These are phyloP conservation scores for Paraphoma sp. DNA, from an alignment of 2,329 filamentous ascomycete genomes.

Conservation along the genomic window DNA sequence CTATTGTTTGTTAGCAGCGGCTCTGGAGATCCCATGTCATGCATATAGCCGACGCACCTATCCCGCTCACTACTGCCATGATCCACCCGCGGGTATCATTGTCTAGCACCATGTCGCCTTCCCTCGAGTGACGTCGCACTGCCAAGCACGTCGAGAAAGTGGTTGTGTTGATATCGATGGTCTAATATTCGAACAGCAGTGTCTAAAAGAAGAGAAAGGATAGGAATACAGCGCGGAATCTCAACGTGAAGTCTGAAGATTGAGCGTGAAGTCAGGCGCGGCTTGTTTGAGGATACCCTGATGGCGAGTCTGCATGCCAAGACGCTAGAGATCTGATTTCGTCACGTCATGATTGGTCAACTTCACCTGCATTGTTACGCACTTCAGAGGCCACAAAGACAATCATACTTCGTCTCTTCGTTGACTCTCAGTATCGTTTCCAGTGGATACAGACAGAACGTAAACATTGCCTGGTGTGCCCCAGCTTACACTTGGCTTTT, in stretches of 20 bases:
- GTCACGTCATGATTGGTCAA: conserved; percentile 8
- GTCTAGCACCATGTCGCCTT: conserved; percentile 37
- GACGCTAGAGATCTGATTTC: conserved; percentile 5
- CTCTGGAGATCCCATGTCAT: background rate
- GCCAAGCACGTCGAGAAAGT: conserved; percentile 4
- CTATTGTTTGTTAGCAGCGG: conserved; percentile 30
- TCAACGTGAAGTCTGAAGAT: conserved; percentile 10
- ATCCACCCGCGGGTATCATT: conserved; percentile 90
- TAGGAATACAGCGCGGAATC: conserved; percentile 4
- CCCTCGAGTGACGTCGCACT: conserved; percentile 29
- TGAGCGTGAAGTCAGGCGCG: conserved; percentile 10
- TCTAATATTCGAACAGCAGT: background rate
- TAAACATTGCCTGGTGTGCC: too few relatives aligned
- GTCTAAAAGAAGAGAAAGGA: background rate
- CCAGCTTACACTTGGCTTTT: too few relatives aligned
- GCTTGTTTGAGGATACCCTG: conserved; percentile 17
- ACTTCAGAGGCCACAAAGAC: too few relatives aligned
- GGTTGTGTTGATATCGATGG: background rate
- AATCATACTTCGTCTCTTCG: too few relatives aligned
- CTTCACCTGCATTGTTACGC: background rate
- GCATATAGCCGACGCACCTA: conserved; percentile 58
- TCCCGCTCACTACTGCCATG: conserved; percentile 82
- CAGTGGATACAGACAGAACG: too few relatives aligned
- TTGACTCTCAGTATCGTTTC: too few relatives aligned
- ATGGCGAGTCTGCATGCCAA: conserved; percentile 11